A percentile compares a stretch with the other conserved stretches of the same genome.
These are phyloP conservation scores for Malus sieversii DNA, from an alignment of 306 rosid species.

Conservation along the genomic window DNA sequence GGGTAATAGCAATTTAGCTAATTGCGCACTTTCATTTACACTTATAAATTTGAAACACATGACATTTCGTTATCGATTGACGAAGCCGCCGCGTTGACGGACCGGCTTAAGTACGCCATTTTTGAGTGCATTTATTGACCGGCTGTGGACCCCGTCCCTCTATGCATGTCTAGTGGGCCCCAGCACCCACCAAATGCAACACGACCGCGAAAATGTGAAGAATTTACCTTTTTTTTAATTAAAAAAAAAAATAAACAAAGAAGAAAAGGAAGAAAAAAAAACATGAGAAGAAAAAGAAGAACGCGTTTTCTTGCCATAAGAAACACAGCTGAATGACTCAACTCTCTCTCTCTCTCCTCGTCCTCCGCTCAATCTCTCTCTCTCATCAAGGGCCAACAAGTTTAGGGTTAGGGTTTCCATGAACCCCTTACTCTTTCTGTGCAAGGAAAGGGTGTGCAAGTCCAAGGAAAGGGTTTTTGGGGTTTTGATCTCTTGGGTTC, in stretches of 20 bases:
- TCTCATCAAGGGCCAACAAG: slow-evolving; percentile 7
- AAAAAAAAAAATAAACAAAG: neutral
- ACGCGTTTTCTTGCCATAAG: slow-evolving; percentile 56
- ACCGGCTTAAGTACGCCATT: neutral
- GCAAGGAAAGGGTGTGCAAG: slow-evolving; percentile 9
- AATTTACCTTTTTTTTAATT: neutral
- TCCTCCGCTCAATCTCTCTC: neutral
- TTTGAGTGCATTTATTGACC: slow-evolving; percentile 30
- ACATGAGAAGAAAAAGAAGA: slow-evolving; percentile 13
- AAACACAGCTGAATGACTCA: slow-evolving; percentile 37
- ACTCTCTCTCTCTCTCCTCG: neutral
- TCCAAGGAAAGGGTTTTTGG: slow-evolving; percentile 11
- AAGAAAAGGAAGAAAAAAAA: neutral
- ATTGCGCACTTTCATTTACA: no score
- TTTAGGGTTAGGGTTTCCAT: slow-evolving; percentile 65
- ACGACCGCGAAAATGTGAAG: neutral
- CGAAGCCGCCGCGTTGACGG: neutral
- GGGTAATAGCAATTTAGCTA: no score
- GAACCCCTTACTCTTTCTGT: slow-evolving; percentile 26
- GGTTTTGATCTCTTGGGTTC: slow-evolving; percentile 15
- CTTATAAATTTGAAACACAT: no score
- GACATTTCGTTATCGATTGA: no score
- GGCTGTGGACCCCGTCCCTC: slow-evolving; percentile 21
- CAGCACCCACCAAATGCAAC: slow-evolving; percentile 20
- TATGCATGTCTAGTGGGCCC: slow-evolving; percentile 22